phyloP scores from a whole-genome alignment of 2,329 filamentous ascomycete species.

The Claviceps digitariae region DNA sequence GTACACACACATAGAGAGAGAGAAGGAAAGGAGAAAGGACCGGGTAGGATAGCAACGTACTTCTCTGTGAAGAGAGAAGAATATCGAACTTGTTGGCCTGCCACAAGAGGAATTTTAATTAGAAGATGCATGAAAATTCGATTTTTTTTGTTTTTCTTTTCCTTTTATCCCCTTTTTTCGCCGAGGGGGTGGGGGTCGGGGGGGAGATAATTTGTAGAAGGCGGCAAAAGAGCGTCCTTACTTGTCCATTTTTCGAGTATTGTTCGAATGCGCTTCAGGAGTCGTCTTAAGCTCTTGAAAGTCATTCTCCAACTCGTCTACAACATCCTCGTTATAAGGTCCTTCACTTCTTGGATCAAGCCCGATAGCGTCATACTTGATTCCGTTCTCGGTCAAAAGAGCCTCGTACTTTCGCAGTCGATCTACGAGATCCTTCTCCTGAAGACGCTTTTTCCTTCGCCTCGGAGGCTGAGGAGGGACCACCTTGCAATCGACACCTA shows the following conservation, averaged over 20 bases:
- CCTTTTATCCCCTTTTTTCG: too few species aligned
- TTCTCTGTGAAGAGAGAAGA: neutral
- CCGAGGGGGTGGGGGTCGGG: too few species aligned
- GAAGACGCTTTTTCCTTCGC: slow-evolving; percentile 22
- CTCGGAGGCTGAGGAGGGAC: neutral
- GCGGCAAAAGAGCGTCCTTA: neutral
- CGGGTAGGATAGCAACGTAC: neutral
- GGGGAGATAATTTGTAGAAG: too few species aligned
- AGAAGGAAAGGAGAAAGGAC: neutral
- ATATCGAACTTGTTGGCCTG: neutral
- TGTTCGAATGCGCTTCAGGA: neutral
- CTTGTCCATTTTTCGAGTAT: neutral
- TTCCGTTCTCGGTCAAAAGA: neutral
- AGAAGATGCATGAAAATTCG: neutral
- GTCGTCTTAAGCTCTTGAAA: neutral
- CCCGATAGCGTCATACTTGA: neutral
- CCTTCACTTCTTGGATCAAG: neutral
- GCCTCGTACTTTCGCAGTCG: neutral
- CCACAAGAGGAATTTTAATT: neutral
- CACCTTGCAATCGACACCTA: neutral
- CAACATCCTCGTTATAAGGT: neutral
- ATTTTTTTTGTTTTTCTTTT: too few species aligned
- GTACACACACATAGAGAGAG: too few species aligned
- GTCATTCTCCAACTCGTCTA: neutral
- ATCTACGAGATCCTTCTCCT: neutral